Evolutionary conservation across 139 green algal species (phyloP).

Genomic region (Deuterostichococcus epilithicus): DNA sequence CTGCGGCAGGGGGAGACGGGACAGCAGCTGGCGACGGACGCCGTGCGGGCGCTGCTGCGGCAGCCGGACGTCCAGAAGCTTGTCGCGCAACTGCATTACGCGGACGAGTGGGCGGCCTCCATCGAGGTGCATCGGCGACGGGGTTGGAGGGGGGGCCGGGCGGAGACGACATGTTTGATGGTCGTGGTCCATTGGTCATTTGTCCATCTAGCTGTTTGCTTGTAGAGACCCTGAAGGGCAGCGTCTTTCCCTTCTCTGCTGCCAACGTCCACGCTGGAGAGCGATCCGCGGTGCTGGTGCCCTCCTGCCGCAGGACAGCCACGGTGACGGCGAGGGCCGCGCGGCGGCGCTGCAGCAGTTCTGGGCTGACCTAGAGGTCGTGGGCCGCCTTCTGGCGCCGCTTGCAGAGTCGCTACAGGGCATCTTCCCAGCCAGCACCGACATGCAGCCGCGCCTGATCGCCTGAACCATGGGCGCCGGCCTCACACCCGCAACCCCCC

Average conservation of each 20-base stretch:
- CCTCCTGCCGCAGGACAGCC: not conserved
- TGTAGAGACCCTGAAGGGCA: too few species aligned
- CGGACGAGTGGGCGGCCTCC: slow-evolving; percentile 46
- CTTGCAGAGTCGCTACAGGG: not conserved
- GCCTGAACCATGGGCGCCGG: too few species aligned
- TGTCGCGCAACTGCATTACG: slow-evolving; percentile 39
- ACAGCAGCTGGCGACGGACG: not conserved
- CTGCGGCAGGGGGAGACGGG: not conserved
- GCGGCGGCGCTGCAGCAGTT: not conserved
- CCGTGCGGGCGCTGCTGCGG: slow-evolving; percentile 30
- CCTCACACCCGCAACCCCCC: too few species aligned
- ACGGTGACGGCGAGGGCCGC: not conserved
- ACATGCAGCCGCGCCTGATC: not conserved
- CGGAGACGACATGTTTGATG: too few species aligned
- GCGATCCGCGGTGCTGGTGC: too few species aligned
- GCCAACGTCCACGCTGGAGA: too few species aligned
- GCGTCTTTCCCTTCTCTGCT: too few species aligned
- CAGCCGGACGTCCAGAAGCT: slow-evolving; percentile 43
- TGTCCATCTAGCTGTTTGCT: too few species aligned
- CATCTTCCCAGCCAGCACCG: not conserved
- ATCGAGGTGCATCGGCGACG: slow-evolving; percentile 17
- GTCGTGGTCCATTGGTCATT: too few species aligned
- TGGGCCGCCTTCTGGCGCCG: not conserved
- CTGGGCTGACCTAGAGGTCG: not conserved
- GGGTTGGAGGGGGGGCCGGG: not conserved